These are phyloP conservation scores for Vigna radiata DNA, from an alignment of 306 rosid species.

Conservation along the genomic window DNA sequence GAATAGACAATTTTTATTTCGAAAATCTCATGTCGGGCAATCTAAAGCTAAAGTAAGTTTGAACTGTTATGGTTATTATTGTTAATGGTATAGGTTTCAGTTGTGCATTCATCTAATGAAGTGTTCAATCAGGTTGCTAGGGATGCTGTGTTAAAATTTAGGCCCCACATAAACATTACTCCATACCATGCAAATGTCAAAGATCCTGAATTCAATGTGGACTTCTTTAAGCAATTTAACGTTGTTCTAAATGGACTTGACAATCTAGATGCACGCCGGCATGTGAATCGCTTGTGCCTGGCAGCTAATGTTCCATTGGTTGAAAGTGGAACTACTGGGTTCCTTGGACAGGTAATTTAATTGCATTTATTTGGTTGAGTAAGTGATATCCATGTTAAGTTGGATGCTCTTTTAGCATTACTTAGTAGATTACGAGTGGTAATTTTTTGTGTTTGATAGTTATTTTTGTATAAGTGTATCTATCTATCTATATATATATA, in stretches of 20 bases:
- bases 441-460: conserved; percentile 6
- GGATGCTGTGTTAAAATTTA: conserved; percentile 95
- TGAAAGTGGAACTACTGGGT: conserved; percentile 99
- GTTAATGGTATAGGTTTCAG: conserved; percentile 31
- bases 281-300: conserved; percentile 95
- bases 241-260: conserved; percentile 98
- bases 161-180: conserved; percentile 84
- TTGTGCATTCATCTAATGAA: conserved; percentile 42
- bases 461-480: conserved; percentile 4
- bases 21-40: conserved; percentile 96
- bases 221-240: conserved; percentile 87
- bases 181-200: conserved; percentile 96
- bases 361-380: conserved; percentile 37
- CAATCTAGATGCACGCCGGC: conserved; percentile 97
- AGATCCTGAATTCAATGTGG: conserved; percentile 83
- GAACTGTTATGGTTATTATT: conserved; percentile 6
- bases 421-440: conserved; percentile 1
- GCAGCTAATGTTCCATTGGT: conserved; percentile 95
- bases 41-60: conserved; percentile 91
- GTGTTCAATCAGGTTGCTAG: conserved; percentile 87
- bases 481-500: too few relatives aligned
- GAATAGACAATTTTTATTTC: conserved; percentile 97
- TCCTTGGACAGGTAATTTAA: conserved; percentile 92
- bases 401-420: neutral
- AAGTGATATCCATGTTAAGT: conserved; percentile 12